Conservation (phyloP, 108 stramenopile species). For the Bacterosira constricta region DNA sequence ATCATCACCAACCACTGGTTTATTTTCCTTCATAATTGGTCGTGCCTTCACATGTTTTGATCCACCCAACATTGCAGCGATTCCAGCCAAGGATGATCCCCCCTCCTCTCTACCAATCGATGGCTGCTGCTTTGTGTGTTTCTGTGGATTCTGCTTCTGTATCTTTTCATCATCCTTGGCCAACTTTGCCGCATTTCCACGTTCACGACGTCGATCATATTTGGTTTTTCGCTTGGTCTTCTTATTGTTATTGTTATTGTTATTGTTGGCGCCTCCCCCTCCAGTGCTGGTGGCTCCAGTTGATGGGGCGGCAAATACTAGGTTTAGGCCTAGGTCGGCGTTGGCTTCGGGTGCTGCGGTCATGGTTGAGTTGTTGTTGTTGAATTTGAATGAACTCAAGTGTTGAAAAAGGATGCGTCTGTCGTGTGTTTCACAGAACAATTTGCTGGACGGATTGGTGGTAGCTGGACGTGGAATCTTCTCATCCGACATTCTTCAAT, state of each 20-base stretch:
- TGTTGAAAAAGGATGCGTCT: background rate
- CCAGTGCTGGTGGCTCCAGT: background rate
- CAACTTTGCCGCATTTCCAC: slow-evolving; percentile 36
- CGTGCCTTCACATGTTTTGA: too few species aligned
- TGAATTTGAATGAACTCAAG: background rate
- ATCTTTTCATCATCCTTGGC: background rate
- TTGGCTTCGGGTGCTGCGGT: slow-evolving; percentile 4
- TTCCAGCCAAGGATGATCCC: too few species aligned
- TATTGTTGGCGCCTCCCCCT: slow-evolving; percentile 2
- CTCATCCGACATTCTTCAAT: too few species aligned
- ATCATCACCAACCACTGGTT: too few species aligned
- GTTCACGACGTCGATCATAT: slow-evolving; percentile 67
- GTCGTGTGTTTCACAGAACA: too few species aligned
- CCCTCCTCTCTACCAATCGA: background rate
- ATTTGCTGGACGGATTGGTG: too few species aligned
- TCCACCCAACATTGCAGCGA: too few species aligned
- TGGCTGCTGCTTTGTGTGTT: background rate
- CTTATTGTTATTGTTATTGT: background rate
- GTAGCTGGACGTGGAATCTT: too few species aligned
- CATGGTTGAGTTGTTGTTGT: background rate
- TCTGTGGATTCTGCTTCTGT: background rate
- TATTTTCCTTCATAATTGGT: too few species aligned
- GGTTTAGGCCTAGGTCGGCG: slow-evolving; percentile 48
- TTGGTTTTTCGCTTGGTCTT: slow-evolving; percentile 71
- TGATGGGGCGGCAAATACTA: slow-evolving; percentile 41